A percentile compares a stretch with the other conserved stretches of the same genome.
Conservation (phyloP, 371 early-diverging fungal genomes). For the Mortierella sp. region DNA sequence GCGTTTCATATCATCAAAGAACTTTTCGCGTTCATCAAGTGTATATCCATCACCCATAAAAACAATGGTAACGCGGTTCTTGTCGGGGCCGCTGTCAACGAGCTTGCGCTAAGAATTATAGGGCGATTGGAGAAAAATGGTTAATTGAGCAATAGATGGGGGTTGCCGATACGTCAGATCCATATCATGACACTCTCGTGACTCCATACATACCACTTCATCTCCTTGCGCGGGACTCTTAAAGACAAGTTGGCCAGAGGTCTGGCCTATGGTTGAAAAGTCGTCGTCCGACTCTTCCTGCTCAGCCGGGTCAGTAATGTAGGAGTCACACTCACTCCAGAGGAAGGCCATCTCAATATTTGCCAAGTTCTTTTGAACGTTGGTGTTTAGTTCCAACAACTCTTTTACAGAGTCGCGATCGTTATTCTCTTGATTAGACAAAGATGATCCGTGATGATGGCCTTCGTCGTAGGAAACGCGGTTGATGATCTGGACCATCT, state of each 20-base stretch:
- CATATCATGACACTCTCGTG: neutral
- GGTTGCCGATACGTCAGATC: neutral
- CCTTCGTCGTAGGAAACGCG: conserved; percentile 33
- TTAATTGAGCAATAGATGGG: neutral
- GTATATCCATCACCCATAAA: conserved; percentile 79
- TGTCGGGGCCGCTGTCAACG: conserved; percentile 60
- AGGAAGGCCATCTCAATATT: conserved; percentile 21
- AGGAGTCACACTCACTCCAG: conserved; percentile 24
- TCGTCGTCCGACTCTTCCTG: neutral
- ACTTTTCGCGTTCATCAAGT: conserved; percentile 58
- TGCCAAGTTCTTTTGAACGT: conserved; percentile 2
- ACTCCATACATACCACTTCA: conserved; percentile 34
- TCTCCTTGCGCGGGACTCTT: conserved; percentile 19
- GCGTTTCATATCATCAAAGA: conserved; percentile 66
- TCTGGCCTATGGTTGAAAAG: neutral
- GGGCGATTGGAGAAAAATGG: neutral
- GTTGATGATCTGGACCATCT: conserved; percentile 21
- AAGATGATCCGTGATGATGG: conserved; percentile 28
- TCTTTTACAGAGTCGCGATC: neutral
- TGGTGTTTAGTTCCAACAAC: conserved; percentile 42
- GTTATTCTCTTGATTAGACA: conserved; percentile 16
- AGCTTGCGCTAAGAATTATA: conserved; percentile 34
- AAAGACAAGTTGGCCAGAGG: conserved; percentile 2
- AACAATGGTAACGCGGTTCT: conserved; percentile 69
- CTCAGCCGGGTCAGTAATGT: neutral